phyloP scores from a whole-genome alignment of 805 yeast genomes.

The Candida manassasensis region DNA sequence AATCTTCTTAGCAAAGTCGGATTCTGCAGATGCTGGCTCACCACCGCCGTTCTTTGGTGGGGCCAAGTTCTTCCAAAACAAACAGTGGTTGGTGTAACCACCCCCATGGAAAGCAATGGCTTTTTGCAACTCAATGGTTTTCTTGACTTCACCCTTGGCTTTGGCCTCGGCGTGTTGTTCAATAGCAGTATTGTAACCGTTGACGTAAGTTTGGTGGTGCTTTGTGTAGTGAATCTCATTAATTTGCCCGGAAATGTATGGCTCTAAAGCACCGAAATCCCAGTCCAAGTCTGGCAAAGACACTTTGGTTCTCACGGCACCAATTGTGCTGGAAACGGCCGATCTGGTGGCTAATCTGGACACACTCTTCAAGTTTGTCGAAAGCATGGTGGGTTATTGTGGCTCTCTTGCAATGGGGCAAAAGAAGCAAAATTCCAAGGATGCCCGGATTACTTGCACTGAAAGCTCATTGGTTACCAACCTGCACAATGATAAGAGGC shows the following conservation, averaged over 20 bases:
- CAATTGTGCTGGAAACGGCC: conserved; percentile 10
- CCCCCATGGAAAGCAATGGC: conserved; percentile 48
- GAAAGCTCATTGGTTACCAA: too few species aligned
- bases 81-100: conserved; percentile 46
- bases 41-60: conserved; percentile 53
- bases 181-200: conserved; percentile 42
- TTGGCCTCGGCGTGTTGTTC: conserved; percentile 34
- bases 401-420: background rate
- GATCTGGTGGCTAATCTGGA: conserved; percentile 9
- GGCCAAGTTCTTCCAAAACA: conserved; percentile 47
- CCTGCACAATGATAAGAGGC: too few species aligned
- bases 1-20: conserved; percentile 36
- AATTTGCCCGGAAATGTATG: conserved; percentile 42
- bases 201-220: conserved; percentile 49
- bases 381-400: conserved; percentile 11
- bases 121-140: conserved; percentile 40
- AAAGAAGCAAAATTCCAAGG: too few species aligned
- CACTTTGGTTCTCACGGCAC: conserved; percentile 26
- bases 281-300: conserved; percentile 43
- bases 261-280: conserved; percentile 45
- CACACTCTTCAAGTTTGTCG: conserved; percentile 12
- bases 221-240: conserved; percentile 46
- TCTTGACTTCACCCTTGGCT: conserved; percentile 35
- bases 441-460: too few species aligned
- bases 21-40: conserved; percentile 44